Evolutionary conservation across 2,329 filamentous ascomycete genomes (phyloP).

Genomic region (Aureobasidium leucospermi): DNA sequence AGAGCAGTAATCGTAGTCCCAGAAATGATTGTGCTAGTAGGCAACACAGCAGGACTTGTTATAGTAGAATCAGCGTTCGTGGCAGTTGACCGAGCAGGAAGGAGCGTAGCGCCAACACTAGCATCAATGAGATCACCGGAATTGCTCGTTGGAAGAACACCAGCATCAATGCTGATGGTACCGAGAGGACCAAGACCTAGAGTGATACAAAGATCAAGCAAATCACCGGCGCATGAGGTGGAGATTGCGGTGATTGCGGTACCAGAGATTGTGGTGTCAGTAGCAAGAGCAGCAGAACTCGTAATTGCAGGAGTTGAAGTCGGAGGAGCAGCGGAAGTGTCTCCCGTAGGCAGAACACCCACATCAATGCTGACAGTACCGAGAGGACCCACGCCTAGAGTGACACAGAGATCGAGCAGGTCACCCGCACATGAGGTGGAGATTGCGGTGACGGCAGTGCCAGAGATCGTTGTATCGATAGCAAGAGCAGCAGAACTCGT

Average conservation of each 20-base stretch:
- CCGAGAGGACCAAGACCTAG: neutral
- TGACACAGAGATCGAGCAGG: neutral
- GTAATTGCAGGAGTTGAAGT: too few species aligned
- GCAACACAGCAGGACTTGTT: neutral
- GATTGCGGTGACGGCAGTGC: neutral
- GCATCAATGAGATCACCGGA: neutral
- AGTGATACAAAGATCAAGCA: neutral
- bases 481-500: too few species aligned
- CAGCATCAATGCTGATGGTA: neutral
- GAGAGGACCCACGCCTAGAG: neutral
- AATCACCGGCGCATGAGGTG: neutral
- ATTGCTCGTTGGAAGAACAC: neutral
- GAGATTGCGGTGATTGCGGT: neutral
- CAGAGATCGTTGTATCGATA: neutral
- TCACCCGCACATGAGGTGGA: neutral
- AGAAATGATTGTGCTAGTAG: neutral
- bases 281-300: too few species aligned
- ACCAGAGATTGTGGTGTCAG: neutral
- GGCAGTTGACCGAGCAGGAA: neutral
- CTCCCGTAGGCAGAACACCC: neutral
- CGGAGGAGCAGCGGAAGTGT: too few species aligned
- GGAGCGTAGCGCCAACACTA: neutral
- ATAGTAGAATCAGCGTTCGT: too few species aligned
- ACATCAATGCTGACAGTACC: neutral
- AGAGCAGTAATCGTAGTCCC: neutral